Conservation (phyloP, 129 eudicot genomes). For the Gnaphalium uliginosum region DNA sequence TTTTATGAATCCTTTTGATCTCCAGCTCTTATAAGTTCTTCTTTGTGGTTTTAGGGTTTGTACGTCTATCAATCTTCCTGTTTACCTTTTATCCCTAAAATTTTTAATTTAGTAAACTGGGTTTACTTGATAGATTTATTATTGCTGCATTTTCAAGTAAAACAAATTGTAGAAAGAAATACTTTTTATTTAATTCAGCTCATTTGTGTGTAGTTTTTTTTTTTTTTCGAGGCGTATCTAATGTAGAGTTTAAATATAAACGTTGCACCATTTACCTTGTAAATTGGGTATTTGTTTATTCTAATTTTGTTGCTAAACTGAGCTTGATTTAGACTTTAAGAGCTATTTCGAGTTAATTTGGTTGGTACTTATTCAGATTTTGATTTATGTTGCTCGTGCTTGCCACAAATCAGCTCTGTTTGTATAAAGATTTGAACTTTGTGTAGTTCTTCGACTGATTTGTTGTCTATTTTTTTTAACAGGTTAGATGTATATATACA, state of each 20-base stretch:
- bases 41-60: slow-evolving; percentile 9
- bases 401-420: neutral
- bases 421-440: slow-evolving; percentile 16
- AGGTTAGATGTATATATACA: slow-evolving; percentile 98
- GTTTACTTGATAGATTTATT: neutral
- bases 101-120: neutral
- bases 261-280: neutral
- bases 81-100: neutral
- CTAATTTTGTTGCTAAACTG: neutral
- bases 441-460: neutral
- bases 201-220: neutral
- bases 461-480: slow-evolving; percentile 10
- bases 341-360: neutral
- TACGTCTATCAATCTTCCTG: neutral
- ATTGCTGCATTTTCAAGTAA: slow-evolving; percentile 8
- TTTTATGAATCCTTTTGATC: slow-evolving; percentile 1
- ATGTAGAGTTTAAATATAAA: neutral
- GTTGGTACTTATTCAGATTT: neutral
- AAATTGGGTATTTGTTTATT: slow-evolving; percentile 16
- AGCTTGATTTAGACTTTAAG: neutral
- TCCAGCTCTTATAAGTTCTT: neutral
- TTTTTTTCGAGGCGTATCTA: neutral
- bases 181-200: neutral
- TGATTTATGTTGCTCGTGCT: neutral
- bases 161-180: neutral